A percentile compares a stretch with the other conserved stretches of the same genome.
These are phyloP conservation scores for Aspergillus pseudoglaucus DNA, from an alignment of 2,329 filamentous ascomycete species.

Conservation along the genomic window DNA sequence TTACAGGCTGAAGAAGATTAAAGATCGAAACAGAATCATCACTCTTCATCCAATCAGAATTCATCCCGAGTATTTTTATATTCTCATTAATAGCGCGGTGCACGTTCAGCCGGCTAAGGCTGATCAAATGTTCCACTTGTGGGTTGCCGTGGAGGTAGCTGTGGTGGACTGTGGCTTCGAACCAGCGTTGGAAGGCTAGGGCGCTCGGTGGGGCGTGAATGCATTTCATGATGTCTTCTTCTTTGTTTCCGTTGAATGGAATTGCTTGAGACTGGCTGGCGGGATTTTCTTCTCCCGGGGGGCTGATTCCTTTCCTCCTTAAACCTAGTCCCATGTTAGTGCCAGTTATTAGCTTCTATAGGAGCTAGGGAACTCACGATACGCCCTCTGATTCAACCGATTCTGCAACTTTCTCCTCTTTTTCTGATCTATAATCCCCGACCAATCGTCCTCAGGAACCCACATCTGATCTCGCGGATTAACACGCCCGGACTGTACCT, in stretches of 20 bases:
- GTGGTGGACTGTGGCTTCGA: conserved; percentile 2
- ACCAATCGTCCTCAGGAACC: conserved; percentile 18
- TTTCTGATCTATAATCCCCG: conserved; percentile 16
- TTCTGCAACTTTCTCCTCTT: conserved; percentile 22
- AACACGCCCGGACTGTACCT: conserved; percentile 5
- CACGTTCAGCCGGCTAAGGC: conserved; percentile 20
- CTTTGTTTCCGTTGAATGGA: background rate
- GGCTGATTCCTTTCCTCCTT: background rate
- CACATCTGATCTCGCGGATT: conserved; percentile 8
- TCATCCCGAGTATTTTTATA: conserved; percentile 15
- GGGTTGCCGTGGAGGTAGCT: conserved; percentile 9
- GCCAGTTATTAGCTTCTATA: background rate
- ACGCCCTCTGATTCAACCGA: conserved; percentile 20
- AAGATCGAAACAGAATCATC: conserved; percentile 15
- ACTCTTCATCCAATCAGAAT: conserved; percentile 6
- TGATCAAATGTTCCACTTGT: conserved; percentile 19
- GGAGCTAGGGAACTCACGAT: conserved; percentile 8
- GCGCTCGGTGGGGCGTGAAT: conserved; percentile 1
- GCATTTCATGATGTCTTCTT: conserved; percentile 1
- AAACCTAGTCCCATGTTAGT: background rate
- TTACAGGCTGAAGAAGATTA: conserved; percentile 4
- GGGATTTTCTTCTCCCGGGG: background rate
- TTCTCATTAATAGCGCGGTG: conserved; percentile 22
- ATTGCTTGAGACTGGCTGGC: background rate
- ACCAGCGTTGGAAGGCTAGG: background rate